phyloP scores from a whole-genome alignment of 2,329 filamentous ascomycete genomes.

The Fusarium sp. region DNA sequence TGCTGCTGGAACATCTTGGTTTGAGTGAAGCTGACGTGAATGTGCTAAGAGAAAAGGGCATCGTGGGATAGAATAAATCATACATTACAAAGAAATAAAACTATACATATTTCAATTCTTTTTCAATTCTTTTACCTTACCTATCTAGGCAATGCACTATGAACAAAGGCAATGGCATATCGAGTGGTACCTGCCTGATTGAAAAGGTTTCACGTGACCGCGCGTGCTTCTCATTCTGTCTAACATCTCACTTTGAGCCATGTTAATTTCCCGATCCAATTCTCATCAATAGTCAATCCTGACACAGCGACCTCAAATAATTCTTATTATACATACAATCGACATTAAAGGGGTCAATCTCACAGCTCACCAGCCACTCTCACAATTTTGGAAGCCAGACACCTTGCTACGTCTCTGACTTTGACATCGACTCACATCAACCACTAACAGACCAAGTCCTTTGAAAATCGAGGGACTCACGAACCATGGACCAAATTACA shows the following conservation, averaged over 20 bases:
- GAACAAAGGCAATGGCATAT: constrained; percentile 11
- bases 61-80: constrained; percentile 62
- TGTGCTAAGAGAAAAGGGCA: constrained; percentile 73
- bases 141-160: not conserved
- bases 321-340: not conserved
- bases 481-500: constrained; percentile 14
- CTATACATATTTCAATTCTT: too few relatives aligned
- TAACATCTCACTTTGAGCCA: constrained; percentile 31
- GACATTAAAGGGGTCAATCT: not conserved
- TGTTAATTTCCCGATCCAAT: constrained; percentile 24
- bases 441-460: constrained; percentile 15
- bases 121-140: not conserved
- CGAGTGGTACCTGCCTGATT: not conserved
- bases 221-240: constrained; percentile 25
- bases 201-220: constrained; percentile 33
- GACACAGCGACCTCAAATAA: not conserved
- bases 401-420: not conserved
- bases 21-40: constrained; percentile 71
- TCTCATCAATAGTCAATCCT: constrained; percentile 17
- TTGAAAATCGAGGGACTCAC: not conserved
- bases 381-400: not conserved
- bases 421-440: constrained; percentile 8
- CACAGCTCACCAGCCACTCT: not conserved
- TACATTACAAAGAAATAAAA: not conserved
- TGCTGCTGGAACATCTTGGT: constrained; percentile 74